Evolutionary conservation across 306 rosid species (phyloP), one percentile per base, ranked within the genome.

Genomic region (Heteromeles arbutifolia): DNA sequence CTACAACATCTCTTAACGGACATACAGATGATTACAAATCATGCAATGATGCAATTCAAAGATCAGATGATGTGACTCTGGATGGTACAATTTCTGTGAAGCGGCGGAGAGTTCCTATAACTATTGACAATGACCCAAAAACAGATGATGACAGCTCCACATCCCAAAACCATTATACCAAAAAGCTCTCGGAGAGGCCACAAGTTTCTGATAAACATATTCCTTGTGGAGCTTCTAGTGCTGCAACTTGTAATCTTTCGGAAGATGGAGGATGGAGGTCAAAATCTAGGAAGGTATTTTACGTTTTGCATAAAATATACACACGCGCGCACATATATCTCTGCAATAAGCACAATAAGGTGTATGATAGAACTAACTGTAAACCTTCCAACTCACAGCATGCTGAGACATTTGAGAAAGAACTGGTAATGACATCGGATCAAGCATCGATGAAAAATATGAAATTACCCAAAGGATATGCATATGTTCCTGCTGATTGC

Each of bases 391-490:
- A 63, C 66, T 82, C 44, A 22, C 91, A 96, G 98, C 90, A 84
- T 72, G 79, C 89, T 1, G 98, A 96, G 76, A 84, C 92, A 19
- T 90, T 96, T 81, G 97, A 87, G 67, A 96, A 90, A 78, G 99
- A 96, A 84, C 84, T 96, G 73, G 90, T 92, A 59, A 96, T 96
- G 99, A 96, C 99, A 9, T 96, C 98, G 19, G 99, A 96, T 77
- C 97, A 96, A 86, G 99, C 99, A 28, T 88, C 96, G 12, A 84
- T 96, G 92, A 96, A 89, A 87, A 96, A 96, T 78, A 88, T 87
- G 80, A 86, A 21, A 81, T 80, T 96, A 74, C 99, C 99, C 34
- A 96, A 96, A 80, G 97, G 96, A 72, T 96, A 96, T 84, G 92
- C 91, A 34, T 96, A 96, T 80, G 99, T 92, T 84, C 99, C 98